Evolutionary conservation across 192 early-diverging fungal species (phyloP).

Genomic region (Radiomyces spectabilis): DNA sequence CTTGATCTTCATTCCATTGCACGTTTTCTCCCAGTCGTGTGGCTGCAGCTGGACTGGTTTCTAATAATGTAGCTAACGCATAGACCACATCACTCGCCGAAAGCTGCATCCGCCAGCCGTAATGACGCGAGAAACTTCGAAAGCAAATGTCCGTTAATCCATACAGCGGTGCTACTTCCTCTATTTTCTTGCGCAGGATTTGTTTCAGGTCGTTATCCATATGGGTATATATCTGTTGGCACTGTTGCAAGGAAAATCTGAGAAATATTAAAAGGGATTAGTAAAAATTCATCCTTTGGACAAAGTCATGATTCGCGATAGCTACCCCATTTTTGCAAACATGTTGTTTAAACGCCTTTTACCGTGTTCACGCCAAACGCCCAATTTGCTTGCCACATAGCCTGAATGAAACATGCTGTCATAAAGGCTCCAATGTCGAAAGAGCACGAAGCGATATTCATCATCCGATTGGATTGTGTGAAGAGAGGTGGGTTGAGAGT

Average conservation of each 20-base stretch:
- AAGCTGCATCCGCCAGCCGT: conserved; percentile 60
- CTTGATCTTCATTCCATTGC: conserved; percentile 27
- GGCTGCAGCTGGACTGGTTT: conserved; percentile 33
- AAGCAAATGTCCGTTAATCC: conserved; percentile 71
- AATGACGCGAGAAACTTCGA: conserved; percentile 70
- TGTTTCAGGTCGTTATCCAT: conserved; percentile 72
- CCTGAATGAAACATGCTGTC: conserved; percentile 82
- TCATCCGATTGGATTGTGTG: conserved; percentile 49
- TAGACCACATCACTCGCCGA: conserved; percentile 80
- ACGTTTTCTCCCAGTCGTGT: conserved; percentile 26
- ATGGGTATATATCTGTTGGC: conserved; percentile 64
- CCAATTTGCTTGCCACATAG: conserved; percentile 81
- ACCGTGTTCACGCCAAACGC: conserved; percentile 83
- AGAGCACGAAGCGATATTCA: conserved; percentile 83
- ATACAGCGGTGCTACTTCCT: conserved; percentile 65
- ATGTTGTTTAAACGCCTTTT: conserved; percentile 71
- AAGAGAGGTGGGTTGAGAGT: conserved; percentile 1
- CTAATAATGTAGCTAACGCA: conserved; percentile 67
- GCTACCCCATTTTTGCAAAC: conserved; percentile 85
- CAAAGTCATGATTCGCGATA: neutral
- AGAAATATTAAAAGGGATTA: neutral
- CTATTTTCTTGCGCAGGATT: conserved; percentile 57
- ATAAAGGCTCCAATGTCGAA: conserved; percentile 89
- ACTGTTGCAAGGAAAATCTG: conserved; percentile 76
- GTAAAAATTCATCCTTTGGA: neutral